Evolutionary conservation across 345 rosid species (phyloP), one percentile per base, ranked within the genome.

Genomic region (Hevea brasiliensis): DNA sequence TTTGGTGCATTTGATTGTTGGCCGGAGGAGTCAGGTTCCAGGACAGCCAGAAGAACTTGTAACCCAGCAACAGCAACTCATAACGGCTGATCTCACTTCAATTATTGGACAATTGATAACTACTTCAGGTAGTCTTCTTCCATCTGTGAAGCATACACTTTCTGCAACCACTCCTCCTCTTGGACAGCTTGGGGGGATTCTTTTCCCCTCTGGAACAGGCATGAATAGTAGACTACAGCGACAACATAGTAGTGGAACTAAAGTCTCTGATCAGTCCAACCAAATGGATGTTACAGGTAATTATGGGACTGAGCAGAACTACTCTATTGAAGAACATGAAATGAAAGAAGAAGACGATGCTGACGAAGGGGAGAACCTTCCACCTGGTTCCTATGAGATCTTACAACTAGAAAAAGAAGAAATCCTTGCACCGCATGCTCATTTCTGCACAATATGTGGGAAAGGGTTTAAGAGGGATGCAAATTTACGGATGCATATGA

Each of bases 391-490:
- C 4, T 92, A 88, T 45, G 98, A 95, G 84, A 92, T 95, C 73
- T 74, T 91, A 77, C 99, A 92, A 81, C 86, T 91, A 26, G 98
- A 95, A 79, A 95, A 90, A 76, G 99, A 95, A 79, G 99, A 95
- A 82, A 95, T 95, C 77, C 96, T 95, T 9, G 99, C 99, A 8
- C 99, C 97, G 2, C 99, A 95, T 77, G 91, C 99, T 13, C 97
- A 95, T 78, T 95, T 95, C 83, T 95, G 99, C 78, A 87, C 88
- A 0, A 90, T 95, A 66, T 95, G 99, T 67, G 99, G 99, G n/a
- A 95, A 95, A 65, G 99, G 99, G 45, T 95, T 95, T 72, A 95
- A 95, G 81, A 86, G 99, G 77, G 99, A 95, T 50, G 99, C 99
- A 0, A 95, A 95, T 76, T 79, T 95, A 64, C 84, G 99, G 29